Evolutionary conservation across 2,329 filamentous ascomycete genomes (phyloP).

Genomic region (Paradendryphiella salina): DNA sequence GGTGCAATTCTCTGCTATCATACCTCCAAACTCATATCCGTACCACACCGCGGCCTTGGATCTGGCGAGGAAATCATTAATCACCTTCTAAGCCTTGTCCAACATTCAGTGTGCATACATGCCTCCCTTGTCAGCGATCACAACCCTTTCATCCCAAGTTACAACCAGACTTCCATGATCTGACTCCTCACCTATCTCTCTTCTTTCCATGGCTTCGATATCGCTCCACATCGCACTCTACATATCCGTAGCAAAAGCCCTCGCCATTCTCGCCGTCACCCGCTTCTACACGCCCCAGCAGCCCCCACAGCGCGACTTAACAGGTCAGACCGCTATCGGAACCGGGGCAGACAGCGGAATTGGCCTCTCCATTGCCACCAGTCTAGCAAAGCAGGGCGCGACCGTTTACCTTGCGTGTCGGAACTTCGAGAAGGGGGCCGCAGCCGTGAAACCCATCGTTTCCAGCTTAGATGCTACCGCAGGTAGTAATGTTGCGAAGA

Average conservation of each 20-base stretch:
- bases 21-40: too few relatives aligned
- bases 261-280: slow-evolving; percentile 11
- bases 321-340: slow-evolving; percentile 53
- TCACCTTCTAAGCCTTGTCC: too few relatives aligned
- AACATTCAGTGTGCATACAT: too few relatives aligned
- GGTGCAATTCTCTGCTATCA: too few relatives aligned
- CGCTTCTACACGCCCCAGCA: slow-evolving; percentile 17
- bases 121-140: too few relatives aligned
- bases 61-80: too few relatives aligned
- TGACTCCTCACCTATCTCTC: too few relatives aligned
- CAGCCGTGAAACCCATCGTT: slow-evolving; percentile 13
- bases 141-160: too few relatives aligned
- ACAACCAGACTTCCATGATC: too few relatives aligned
- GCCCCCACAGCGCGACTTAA: slow-evolving; percentile 29
- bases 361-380: slow-evolving; percentile 43
- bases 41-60: too few relatives aligned
- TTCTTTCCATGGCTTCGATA: neutral
- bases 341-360: slow-evolving; percentile 58
- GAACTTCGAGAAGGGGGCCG: slow-evolving; percentile 14
- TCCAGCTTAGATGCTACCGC: neutral
- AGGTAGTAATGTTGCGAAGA: too few relatives aligned
- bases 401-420: slow-evolving; percentile 22
- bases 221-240: slow-evolving; percentile 11
- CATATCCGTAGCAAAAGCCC: slow-evolving; percentile 9
- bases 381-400: slow-evolving; percentile 19